phyloP scores from a whole-genome alignment of 345 rosid genomes.

The Boechera divaricarpa region DNA sequence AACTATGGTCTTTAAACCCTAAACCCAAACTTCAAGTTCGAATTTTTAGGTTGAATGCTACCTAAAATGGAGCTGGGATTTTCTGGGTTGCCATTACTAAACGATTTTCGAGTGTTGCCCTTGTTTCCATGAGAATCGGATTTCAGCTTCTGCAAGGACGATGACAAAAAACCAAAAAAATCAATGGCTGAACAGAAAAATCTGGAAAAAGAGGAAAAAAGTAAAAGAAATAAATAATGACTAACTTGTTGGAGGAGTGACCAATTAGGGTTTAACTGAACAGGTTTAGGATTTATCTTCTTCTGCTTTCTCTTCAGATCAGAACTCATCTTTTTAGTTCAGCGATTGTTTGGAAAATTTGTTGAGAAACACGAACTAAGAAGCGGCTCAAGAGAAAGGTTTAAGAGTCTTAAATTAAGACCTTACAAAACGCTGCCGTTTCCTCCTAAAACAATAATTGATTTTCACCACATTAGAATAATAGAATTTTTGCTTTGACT shows the following conservation, averaged over 20 bases:
- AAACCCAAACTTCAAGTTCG: constrained; percentile 24
- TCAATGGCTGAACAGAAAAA: background rate
- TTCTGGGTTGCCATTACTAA: constrained; percentile 41
- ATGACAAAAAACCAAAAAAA: background rate
- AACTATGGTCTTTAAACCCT: constrained; percentile 17
- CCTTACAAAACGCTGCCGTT: constrained; percentile 22
- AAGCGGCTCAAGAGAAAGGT: constrained; percentile 32
- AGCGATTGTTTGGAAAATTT: background rate
- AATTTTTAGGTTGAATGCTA: constrained; percentile 30
- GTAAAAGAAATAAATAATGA: constrained; percentile 20
- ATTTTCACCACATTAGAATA: background rate
- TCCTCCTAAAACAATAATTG: background rate
- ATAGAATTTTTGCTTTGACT: background rate
- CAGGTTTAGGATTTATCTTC: constrained; percentile 50
- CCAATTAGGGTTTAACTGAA: constrained; percentile 81
- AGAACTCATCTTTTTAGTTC: constrained; percentile 36
- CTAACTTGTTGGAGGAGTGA: constrained; percentile 75
- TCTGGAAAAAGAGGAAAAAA: background rate
- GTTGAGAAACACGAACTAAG: background rate
- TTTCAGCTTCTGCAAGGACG: constrained; percentile 64
- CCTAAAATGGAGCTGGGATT: constrained; percentile 60
- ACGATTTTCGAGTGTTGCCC: constrained; percentile 31
- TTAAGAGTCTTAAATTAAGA: constrained; percentile 31
- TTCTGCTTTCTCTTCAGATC: constrained; percentile 38
- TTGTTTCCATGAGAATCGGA: constrained; percentile 41